Percentiles rank a stretch among this genome's conserved stretches.
phyloP scores from a whole-genome alignment of 176 grass and related monocot genomes.

The Phoenix dactylifera region DNA sequence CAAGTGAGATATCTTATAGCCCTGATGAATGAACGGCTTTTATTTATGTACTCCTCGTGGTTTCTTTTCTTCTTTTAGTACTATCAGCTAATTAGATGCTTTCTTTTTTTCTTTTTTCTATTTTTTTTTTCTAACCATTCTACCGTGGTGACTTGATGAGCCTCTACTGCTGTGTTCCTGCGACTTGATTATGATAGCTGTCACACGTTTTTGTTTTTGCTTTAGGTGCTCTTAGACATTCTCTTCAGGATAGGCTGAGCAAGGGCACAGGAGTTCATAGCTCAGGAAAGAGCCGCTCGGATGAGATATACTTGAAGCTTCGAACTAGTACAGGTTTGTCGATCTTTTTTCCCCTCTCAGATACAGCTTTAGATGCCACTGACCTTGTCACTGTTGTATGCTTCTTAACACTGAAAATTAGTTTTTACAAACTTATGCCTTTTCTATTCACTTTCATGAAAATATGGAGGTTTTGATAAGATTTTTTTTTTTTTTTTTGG shows the following conservation, averaged over 20 bases:
- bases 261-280: slow-evolving; percentile 44
- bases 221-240: slow-evolving; percentile 89
- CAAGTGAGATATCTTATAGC: slow-evolving; percentile 50
- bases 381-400: too few species aligned
- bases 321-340: slow-evolving; percentile 59
- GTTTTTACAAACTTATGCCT: too few species aligned
- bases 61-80: not conserved
- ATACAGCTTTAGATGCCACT: too few species aligned
- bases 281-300: slow-evolving; percentile 38
- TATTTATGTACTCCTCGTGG: not conserved
- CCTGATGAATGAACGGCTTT: not conserved
- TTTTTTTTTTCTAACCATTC: slow-evolving; percentile 14
- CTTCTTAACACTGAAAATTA: too few species aligned
- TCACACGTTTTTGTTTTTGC: not conserved
- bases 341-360: not conserved
- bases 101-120: not conserved
- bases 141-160: too few species aligned
- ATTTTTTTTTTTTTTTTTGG: too few species aligned
- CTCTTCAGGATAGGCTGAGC: slow-evolving; percentile 83
- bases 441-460: too few species aligned
- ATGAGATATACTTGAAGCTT: slow-evolving; percentile 20
- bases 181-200: slow-evolving; percentile 11
- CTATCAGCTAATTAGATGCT: not conserved
- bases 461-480: too few species aligned
- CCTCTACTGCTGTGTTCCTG: slow-evolving; percentile 15